Conservation (phyloP, 83 land plant genomes). For the Diphasiastrum complanatum region DNA sequence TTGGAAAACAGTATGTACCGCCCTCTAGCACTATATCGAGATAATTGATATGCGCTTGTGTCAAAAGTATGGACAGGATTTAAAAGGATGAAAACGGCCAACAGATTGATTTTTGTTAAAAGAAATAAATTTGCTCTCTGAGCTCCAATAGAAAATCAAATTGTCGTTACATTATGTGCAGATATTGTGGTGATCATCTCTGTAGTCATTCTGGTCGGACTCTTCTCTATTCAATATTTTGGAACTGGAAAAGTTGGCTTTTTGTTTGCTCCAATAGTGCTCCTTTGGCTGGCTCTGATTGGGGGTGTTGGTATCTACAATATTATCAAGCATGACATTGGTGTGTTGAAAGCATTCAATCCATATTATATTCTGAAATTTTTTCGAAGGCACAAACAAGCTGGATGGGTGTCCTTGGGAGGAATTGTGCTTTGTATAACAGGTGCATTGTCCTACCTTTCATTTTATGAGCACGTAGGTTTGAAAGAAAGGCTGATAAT, state of each 20-base stretch:
- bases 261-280: conserved; percentile 44
- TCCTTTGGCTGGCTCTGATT: conserved; percentile 43
- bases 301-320: conserved; percentile 46
- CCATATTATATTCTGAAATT: conserved; percentile 42
- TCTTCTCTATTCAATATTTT: no score
- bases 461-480: no score
- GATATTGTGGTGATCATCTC: conserved; percentile 17
- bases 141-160: background rate
- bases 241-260: conserved; percentile 62
- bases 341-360: conserved; percentile 42
- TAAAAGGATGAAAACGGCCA: no score
- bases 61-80: background rate
- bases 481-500: no score
- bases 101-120: no score
- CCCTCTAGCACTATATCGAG: background rate
- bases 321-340: conserved; percentile 40
- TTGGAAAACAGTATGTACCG: conserved; percentile 11
- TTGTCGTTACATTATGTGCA: conserved; percentile 4
- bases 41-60: background rate
- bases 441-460: conserved; percentile 24
- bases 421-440: conserved; percentile 55
- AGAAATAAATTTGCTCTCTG: background rate
- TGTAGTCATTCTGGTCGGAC: background rate
- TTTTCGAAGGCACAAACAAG: conserved; percentile 37
- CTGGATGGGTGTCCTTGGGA: conserved; percentile 63